These are phyloP conservation scores for Kregervanrija fluxuum DNA, from an alignment of 805 yeast genomes.

Conservation along the genomic window DNA sequence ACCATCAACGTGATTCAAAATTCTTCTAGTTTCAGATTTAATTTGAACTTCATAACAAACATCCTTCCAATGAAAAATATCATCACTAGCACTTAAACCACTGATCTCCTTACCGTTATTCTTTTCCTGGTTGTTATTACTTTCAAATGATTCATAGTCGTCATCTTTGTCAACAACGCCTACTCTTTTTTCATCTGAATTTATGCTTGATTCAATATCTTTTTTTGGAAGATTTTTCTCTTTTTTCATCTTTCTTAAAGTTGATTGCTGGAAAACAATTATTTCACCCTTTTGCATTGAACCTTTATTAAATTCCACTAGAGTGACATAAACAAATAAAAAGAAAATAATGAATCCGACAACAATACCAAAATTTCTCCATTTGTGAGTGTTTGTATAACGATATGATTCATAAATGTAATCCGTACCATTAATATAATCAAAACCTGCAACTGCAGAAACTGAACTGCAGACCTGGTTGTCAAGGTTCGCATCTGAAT, in stretches of 20 bases:
- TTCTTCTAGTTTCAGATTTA: conserved; percentile 51
- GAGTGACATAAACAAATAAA: conserved; percentile 42
- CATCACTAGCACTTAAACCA: conserved; percentile 28
- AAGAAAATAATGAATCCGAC: conserved; percentile 50
- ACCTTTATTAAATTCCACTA: conserved; percentile 53
- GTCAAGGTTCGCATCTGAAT: conserved; percentile 14
- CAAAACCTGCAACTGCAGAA: conserved; percentile 52
- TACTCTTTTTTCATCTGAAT: conserved; percentile 19
- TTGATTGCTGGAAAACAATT: conserved; percentile 46
- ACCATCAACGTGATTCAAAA: conserved; percentile 63
- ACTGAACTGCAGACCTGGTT: conserved; percentile 32
- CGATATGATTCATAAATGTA: conserved; percentile 43
- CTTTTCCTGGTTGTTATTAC: conserved; percentile 1
- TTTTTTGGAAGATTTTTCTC: conserved; percentile 22
- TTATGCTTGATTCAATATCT: conserved; percentile 23
- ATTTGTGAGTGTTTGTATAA: conserved; percentile 51
- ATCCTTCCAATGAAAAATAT: conserved; percentile 72
- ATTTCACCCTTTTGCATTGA: conserved; percentile 69
- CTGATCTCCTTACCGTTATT: conserved; percentile 21
- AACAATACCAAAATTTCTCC: conserved; percentile 77
- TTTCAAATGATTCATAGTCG: conserved; percentile 17
- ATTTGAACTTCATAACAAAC: conserved; percentile 64
- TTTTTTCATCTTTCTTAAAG: conserved; percentile 41
- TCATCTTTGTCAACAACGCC: conserved; percentile 17
- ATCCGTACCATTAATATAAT: conserved; percentile 49